Evolutionary conservation across 2,329 filamentous ascomycete genomes (phyloP).

Genomic region (Ceratocystis harringtonii): DNA sequence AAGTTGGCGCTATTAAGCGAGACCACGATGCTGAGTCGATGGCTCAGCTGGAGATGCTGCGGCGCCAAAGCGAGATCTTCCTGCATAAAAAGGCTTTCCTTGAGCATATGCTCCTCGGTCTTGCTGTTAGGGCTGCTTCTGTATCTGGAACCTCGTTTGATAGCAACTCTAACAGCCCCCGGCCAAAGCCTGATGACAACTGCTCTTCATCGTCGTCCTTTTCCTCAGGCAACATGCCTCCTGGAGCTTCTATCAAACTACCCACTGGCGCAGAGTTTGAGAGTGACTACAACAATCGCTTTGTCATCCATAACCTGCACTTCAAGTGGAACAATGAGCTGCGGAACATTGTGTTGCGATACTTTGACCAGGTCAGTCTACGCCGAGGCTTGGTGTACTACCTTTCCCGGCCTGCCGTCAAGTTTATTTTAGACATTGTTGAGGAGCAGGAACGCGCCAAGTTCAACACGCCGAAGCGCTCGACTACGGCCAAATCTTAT

Average conservation of each 20-base stretch:
- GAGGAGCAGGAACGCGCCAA: conserved; percentile 78
- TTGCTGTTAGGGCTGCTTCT: conserved; percentile 10
- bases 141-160: conserved; percentile 6
- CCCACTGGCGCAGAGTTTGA: conserved; percentile 65
- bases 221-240: conserved; percentile 32
- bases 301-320: conserved; percentile 94
- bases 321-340: conserved; percentile 97
- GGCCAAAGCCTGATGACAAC: conserved; percentile 14
- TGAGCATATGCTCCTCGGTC: conserved; percentile 36
- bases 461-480: conserved; percentile 19
- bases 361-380: conserved; percentile 94
- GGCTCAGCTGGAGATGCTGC: conserved; percentile 45
- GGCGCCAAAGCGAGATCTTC: conserved; percentile 39
- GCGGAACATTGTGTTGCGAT: conserved; percentile 89
- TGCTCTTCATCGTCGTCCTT: conserved; percentile 27
- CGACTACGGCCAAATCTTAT: conserved; percentile 14
- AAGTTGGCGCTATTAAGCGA: conserved; percentile 46
- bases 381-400: conserved; percentile 95
- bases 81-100: conserved; percentile 44
- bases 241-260: conserved; percentile 44
- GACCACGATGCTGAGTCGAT: conserved; percentile 37
- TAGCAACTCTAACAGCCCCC: not conserved
- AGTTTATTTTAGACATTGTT: conserved; percentile 95
- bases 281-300: conserved; percentile 94
- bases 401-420: conserved; percentile 84